A percentile compares a stretch with the other conserved stretches of the same genome.
Conservation (phyloP, 495 filamentous ascomycete genomes). For the Staphylotrichum tortipilum region DNA sequence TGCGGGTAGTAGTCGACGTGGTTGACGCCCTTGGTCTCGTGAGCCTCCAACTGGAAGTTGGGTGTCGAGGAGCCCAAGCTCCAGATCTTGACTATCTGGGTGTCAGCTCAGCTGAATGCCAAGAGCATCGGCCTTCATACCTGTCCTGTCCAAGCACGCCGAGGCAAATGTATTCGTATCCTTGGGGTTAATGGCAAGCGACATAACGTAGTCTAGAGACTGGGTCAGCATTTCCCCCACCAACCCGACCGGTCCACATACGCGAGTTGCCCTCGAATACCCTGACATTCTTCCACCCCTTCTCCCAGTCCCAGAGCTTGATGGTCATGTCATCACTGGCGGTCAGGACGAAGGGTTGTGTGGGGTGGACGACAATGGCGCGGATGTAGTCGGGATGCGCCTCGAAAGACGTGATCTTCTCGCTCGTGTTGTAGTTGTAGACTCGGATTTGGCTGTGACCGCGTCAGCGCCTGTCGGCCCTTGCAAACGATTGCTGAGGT, state of each 20-base stretch:
- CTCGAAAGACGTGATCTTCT: constrained; percentile 97
- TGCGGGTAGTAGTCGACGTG: constrained; percentile 96
- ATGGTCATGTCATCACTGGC: constrained; percentile 99
- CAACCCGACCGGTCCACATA: constrained; percentile 10
- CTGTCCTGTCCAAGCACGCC: constrained; percentile 87
- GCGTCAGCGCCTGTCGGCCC: background rate
- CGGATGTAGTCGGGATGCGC: constrained; percentile 98
- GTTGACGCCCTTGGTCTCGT: constrained; percentile 97
- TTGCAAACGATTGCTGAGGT: background rate
- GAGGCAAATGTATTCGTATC: constrained; percentile 97
- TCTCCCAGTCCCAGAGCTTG: constrained; percentile 99
- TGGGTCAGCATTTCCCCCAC: constrained; percentile 5
- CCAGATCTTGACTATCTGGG: constrained; percentile 82
- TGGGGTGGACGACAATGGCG: constrained; percentile 93
- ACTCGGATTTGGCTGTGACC: constrained; percentile 26
- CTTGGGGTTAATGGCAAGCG: constrained; percentile 98
- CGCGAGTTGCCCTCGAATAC: constrained; percentile 95
- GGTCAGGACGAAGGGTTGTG: constrained; percentile 91
- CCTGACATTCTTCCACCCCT: constrained; percentile 94
- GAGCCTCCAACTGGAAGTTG: constrained; percentile 93
- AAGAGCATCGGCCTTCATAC: constrained; percentile 48
- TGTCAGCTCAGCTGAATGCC: background rate
- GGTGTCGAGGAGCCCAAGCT: constrained; percentile 80
- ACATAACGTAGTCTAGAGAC: constrained; percentile 61
- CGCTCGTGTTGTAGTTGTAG: constrained; percentile 98